phyloP scores from a whole-genome alignment of 768 basidiomycete genomes.

The Trametopsis cervina region DNA sequence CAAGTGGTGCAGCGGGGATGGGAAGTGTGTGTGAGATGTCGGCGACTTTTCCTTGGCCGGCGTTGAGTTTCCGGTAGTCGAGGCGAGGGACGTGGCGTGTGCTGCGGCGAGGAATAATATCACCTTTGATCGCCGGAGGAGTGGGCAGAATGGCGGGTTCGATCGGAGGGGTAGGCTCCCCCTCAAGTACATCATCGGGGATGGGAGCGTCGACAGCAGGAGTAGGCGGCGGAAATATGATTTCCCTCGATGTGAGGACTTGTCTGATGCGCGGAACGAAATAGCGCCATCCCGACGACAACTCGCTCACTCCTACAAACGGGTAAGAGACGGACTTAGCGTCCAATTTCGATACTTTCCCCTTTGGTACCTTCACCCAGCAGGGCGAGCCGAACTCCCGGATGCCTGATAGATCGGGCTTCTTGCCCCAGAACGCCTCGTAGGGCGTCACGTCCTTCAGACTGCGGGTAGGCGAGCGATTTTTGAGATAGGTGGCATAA shows the following conservation, averaged over 20 bases:
- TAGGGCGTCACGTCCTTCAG: slow-evolving; percentile 16
- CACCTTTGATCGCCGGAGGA: background rate
- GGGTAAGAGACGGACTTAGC: slow-evolving; percentile 3
- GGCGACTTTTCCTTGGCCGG: too few species aligned
- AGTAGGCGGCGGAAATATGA: slow-evolving; percentile 5
- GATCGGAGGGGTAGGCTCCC: background rate
- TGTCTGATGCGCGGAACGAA: background rate
- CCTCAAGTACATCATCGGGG: background rate
- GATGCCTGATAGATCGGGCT: slow-evolving; percentile 13
- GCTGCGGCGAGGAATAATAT: too few species aligned
- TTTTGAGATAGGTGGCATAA: slow-evolving; percentile 19
- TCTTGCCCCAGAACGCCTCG: slow-evolving; percentile 12
- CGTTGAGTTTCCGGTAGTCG: slow-evolving; percentile 3
- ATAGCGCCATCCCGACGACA: slow-evolving; percentile 1
- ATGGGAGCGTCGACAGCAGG: background rate
- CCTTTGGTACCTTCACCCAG: slow-evolving; percentile 7
- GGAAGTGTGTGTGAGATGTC: too few species aligned
- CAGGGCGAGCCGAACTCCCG: slow-evolving; percentile 10
- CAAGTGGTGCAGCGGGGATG: too few species aligned
- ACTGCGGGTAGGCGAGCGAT: slow-evolving; percentile 10
- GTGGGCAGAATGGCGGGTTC: background rate
- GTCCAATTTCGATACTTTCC: slow-evolving; percentile 1
- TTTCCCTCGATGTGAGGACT: slow-evolving; percentile 3
- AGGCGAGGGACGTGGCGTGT: too few species aligned
- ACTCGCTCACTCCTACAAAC: slow-evolving; percentile 3